Base-by-base conservation (phyloP, 129 eudicot species). In the Helianthus annuus region DNA sequence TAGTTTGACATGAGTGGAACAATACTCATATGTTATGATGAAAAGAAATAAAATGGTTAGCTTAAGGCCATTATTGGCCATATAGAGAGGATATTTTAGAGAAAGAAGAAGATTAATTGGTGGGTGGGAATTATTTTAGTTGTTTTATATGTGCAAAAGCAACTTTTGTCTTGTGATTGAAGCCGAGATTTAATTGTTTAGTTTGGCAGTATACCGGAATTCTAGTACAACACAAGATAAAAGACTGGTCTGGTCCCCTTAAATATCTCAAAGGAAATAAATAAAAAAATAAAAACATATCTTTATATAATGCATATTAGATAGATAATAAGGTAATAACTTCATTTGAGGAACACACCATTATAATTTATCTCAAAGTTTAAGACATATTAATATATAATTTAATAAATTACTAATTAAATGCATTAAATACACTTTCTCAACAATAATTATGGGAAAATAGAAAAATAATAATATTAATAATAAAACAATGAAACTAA, bases 1-100 rank as follows among this genome's bases (percentile, higher is more conserved):
- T 44, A 54, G 2, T 6, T 64, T 63, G 3, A 78, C 44, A 36
- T 78, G 82, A 34, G 14, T 53, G 16, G 56, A 67, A 72, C 77
- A 70, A 42, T 64, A 78, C 46, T 72, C 72, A 48, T 53, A 78
- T 42, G 68, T 42, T 34, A 71, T 32, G 67, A 78, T 12, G 77
- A 54, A 44, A 9, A 78, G 15, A 22, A 78, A 71, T 46, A 78
- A 78, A 1, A 64, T 19, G 72, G 53, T 64, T 32, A 78, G 71
- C 65, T 78, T 78, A 24, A 78, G 68, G 68, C 77, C 82, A 44
- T 71, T 16, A 34, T 15, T 64, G 62, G 77, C 82, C 82, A 78
- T 46, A 46, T 39, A 52, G 75, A 16, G 68, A 48, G 56, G 70
- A 51, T 39, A 76, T 56, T 46, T 56, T 46, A 12, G 68, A 8